Evolutionary conservation across 2,329 filamentous ascomycete genomes (phyloP), one percentile per base, ranked within the genome.

Genomic region (Aspergillus brunneoviolaceus): DNA sequence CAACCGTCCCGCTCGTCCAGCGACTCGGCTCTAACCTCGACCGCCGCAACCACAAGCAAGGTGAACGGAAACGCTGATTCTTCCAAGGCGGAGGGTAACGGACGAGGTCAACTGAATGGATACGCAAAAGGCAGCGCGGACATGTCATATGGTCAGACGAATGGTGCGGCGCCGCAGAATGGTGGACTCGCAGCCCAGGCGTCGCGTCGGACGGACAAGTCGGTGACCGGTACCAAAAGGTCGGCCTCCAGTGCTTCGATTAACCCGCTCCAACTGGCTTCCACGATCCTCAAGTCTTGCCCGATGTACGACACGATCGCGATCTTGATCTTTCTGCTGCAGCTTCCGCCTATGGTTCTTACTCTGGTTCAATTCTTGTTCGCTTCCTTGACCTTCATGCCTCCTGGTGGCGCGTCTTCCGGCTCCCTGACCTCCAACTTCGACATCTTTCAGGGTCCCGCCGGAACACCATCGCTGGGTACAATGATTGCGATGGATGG

Each of bases 251-350:
- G 63, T 61, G 68, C 72, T 31, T 87, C 87, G 67, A 87, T 87
- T 57, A 89, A 89, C 60, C 87, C 90, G 51, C 79, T 96, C 67
- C 88, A 90, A 69, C 82, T 96, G 65, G 89, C 90, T 64, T 85
- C 91, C 67, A 96, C 92, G 58, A 94, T 98, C 69, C 86, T 98
- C 74, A 88, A 87, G 70, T 92, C 92, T 55, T 94, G 93, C 70
- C 94, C 94, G 57, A 87, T 96, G 72, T 90, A 92, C 79, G 94
- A 98, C 79, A 96, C 94, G 62, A 91, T 97, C 78, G 92, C 94
- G 74, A 96, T 98, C 71, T 87, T 98, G 75, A 96, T 97, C 78
- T 90, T 97, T 70, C 86, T 98, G 67, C 90, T 97, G 77, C 93
- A 96, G 74, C 87, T 97, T 10, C 93, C 94, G 31, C 91, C 93